Base-by-base conservation (phyloP, 805 yeast genomes). In the Barnettozyma pratensis region DNA sequence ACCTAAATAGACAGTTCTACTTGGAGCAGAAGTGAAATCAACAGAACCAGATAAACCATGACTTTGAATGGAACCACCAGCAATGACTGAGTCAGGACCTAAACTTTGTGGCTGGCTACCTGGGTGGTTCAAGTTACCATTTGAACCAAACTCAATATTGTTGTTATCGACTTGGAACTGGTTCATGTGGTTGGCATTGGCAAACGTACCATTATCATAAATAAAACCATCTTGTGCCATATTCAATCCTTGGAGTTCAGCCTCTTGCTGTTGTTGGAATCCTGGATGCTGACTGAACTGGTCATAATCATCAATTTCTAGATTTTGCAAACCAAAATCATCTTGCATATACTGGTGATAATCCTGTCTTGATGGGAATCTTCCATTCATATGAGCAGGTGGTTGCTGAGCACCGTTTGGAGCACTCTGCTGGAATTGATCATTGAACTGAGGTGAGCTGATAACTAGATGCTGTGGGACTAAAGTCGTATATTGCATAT, bases 1-100 rank as follows among this genome's bases (percentile, higher is more conserved):
- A 12, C 97, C 97, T 59, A 92, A 72, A 62, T 89, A 88, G 8
- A 92, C 96, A 0, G 97, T 89, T 64, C 97, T 80, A 25, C 90
- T 83, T 37, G 86, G 86, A 3, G 85, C 84, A 38, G 66, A 55
- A 27, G 63, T 64, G 54, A 68, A 69, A 51, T 65, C 70, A 11
- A 46, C 48, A 11, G 44, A 39, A 30, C 44, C 45, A 3, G 52
- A 36, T n/a, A 50, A 14, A n/a, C 34, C 26, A 12, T 31, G 41
- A 12, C 27, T 37, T 6, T 40, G 37, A 26, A 43, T 37, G 28
- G 49, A 37, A 11, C 44, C 26, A 28, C 39, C 35, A 14, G 36
- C 48, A 38, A 52, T 36, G 7, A 44, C n/a, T 8, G 31, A 48
- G 12, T 52, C 54, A 32, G 52, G 47, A 34, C 47, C 46, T 34